Conservation (phyloP, 2,329 filamentous ascomycete genomes). For the Penicillium sp. region DNA sequence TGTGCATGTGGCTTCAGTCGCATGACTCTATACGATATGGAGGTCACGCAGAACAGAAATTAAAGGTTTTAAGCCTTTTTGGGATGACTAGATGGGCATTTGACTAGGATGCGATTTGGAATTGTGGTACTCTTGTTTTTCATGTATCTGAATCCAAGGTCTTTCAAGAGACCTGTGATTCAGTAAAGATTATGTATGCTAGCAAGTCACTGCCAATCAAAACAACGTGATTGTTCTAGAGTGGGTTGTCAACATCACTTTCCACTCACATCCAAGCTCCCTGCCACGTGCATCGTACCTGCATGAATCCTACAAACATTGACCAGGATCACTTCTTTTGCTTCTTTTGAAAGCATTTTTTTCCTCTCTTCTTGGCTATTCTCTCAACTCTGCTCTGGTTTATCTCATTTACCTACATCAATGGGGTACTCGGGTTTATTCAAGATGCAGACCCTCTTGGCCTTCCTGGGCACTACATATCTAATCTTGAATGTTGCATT, state of each 20-base stretch:
- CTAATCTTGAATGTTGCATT: neutral
- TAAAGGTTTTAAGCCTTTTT: slow-evolving; percentile 38
- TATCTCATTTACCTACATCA: neutral
- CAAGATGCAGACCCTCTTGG: slow-evolving; percentile 13
- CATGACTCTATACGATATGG: slow-evolving; percentile 59
- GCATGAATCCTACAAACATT: neutral
- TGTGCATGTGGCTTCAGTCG: slow-evolving; percentile 45
- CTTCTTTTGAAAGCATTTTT: neutral
- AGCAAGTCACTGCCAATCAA: neutral
- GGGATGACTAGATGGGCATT: slow-evolving; percentile 23
- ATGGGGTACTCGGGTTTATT: neutral
- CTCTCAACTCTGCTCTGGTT: neutral
- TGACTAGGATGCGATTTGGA: neutral
- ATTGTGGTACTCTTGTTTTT: neutral
- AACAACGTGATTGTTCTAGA: neutral
- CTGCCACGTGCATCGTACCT: slow-evolving; percentile 1
- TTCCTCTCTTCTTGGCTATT: neutral
- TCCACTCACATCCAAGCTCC: neutral
- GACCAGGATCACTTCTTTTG: neutral
- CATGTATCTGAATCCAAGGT: neutral
- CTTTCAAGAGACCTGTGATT: neutral
- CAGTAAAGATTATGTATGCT: neutral
- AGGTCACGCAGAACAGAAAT: slow-evolving; percentile 53
- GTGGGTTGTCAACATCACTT: neutral
- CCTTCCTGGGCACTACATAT: neutral